Evolutionary conservation across 129 eudicot species (phyloP).

Genomic region (Ambrosia trifida): DNA sequence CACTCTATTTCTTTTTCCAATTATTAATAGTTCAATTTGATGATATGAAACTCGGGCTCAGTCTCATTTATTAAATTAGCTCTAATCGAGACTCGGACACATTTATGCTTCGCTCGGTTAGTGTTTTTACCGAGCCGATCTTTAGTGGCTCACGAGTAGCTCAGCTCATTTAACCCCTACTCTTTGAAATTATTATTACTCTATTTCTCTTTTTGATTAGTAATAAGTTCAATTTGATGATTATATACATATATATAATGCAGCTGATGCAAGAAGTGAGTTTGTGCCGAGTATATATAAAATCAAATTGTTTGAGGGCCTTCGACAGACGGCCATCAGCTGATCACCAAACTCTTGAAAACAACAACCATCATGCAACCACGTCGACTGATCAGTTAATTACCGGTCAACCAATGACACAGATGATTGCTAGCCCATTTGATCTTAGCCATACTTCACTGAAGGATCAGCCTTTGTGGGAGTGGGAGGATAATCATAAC

Average conservation of each 20-base stretch:
- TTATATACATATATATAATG: background rate
- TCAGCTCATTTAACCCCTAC: too few relatives aligned
- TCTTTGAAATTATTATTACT: background rate
- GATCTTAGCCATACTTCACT: constrained; percentile 23
- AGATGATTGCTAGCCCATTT: constrained; percentile 17
- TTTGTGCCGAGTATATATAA: constrained; percentile 57
- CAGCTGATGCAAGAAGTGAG: constrained; percentile 58
- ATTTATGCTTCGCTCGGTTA: too few relatives aligned
- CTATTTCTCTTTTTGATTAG: background rate
- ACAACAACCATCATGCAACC: constrained; percentile 19
- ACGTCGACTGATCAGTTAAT: constrained; percentile 13
- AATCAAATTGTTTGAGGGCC: constrained; percentile 46
- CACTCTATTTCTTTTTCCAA: too few relatives aligned
- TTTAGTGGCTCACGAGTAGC: too few relatives aligned
- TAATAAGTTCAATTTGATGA: background rate
- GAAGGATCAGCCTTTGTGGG: constrained; percentile 35
- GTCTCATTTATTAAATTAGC: too few relatives aligned
- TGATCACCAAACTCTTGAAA: constrained; percentile 25
- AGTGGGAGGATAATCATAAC: constrained; percentile 34
- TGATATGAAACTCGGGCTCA: too few relatives aligned
- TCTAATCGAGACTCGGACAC: too few relatives aligned
- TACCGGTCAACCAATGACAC: background rate
- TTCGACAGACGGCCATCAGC: constrained; percentile 55
- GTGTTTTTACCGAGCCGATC: too few relatives aligned
- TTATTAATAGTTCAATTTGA: too few relatives aligned